A percentile compares a stretch with the other conserved stretches of the same genome.
phyloP scores from a whole-genome alignment of 768 basidiomycete genomes.

The Kwoniella dendrophila region DNA sequence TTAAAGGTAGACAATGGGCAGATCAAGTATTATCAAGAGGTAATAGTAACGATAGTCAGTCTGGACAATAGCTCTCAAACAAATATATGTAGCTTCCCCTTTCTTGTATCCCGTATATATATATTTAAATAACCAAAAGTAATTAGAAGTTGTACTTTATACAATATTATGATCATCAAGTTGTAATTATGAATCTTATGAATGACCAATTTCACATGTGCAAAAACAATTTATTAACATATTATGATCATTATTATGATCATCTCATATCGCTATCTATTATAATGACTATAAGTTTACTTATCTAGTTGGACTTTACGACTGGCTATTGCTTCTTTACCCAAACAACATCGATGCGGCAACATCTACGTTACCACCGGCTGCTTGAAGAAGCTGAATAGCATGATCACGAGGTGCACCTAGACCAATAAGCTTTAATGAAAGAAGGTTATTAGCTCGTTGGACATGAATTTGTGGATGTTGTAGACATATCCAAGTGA shows the following conservation, averaged over 20 bases:
- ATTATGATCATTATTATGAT: too few species aligned
- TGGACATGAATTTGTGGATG: neutral
- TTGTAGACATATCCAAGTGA: neutral
- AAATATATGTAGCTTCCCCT: too few species aligned
- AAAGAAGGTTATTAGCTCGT: conserved; percentile 19
- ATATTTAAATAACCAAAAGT: too few species aligned
- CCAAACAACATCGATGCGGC: conserved; percentile 83
- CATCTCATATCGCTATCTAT: too few species aligned
- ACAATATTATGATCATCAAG: too few species aligned
- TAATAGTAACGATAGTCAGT: conserved; percentile 64
- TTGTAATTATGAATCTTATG: too few species aligned
- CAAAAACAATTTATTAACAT: too few species aligned
- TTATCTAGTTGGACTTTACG: neutral
- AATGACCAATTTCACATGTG: too few species aligned
- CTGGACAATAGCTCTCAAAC: neutral
- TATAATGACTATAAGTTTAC: neutral
- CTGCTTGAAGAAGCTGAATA: conserved; percentile 71
- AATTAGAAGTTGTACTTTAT: too few species aligned
- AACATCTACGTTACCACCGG: conserved; percentile 81
- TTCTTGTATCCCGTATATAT: too few species aligned
- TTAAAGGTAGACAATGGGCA: conserved; percentile 41
- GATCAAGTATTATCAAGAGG: conserved; percentile 28
- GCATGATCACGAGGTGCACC: conserved; percentile 79
- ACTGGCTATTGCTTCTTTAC: conserved; percentile 7
- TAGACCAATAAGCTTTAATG: conserved; percentile 66